phyloP scores from a whole-genome alignment of 352 stramenopile species.

The Pythium biforme region DNA sequence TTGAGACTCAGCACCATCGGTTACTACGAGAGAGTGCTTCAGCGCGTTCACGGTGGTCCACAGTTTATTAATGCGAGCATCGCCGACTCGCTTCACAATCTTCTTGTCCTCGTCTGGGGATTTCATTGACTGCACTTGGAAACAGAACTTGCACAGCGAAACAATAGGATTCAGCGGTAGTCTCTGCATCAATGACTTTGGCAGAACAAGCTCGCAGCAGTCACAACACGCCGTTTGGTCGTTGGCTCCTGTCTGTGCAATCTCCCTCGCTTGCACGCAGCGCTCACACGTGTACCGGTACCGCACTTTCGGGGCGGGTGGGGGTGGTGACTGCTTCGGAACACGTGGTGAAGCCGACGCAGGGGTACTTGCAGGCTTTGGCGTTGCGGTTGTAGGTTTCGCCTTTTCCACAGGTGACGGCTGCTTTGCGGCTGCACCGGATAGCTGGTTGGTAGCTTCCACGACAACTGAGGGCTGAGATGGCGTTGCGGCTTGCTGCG shows the following conservation, averaged over 20 bases:
- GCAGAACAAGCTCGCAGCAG: neutral
- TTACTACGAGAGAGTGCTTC: neutral
- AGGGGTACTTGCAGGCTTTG: too few species aligned
- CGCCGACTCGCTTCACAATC: too few species aligned
- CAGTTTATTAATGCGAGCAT: neutral
- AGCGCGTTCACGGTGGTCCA: neutral
- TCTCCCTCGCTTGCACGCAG: neutral
- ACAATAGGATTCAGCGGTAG: neutral
- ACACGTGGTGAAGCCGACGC: too few species aligned
- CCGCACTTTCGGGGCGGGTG: too few species aligned
- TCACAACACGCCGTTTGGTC: neutral
- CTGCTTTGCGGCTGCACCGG: too few species aligned
- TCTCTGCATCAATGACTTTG: neutral
- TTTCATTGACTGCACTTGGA: neutral
- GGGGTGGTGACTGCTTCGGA: too few species aligned
- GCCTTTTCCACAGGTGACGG: too few species aligned
- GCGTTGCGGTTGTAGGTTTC: too few species aligned
- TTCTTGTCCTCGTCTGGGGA: too few species aligned
- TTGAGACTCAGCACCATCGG: neutral
- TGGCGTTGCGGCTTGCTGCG: too few species aligned
- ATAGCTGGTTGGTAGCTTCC: too few species aligned
- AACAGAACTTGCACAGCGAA: neutral
- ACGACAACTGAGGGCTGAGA: too few species aligned
- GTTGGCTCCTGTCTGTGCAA: neutral
- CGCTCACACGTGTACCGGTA: neutral